These are phyloP conservation scores for Hortiboletus flavorubellus DNA, from an alignment of 768 basidiomycete genomes.

Conservation along the genomic window DNA sequence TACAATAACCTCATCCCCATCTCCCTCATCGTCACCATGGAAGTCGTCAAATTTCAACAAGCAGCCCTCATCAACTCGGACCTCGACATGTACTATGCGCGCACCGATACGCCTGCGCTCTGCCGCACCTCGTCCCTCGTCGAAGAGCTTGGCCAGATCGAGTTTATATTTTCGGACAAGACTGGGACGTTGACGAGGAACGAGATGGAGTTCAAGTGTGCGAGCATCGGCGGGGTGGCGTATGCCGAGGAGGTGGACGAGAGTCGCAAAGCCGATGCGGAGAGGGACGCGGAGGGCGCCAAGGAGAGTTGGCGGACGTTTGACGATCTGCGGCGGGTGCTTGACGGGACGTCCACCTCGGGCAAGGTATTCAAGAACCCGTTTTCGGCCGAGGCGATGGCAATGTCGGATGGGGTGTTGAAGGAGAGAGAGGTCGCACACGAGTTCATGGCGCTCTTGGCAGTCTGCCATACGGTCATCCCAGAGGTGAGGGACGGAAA, in stretches of 20 bases:
- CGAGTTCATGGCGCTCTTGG: slow-evolving; percentile 79
- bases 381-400: slow-evolving; percentile 39
- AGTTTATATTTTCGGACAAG: slow-evolving; percentile 94
- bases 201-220: slow-evolving; percentile 96
- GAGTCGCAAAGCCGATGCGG: slow-evolving; percentile 56
- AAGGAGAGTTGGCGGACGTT: slow-evolving; percentile 75
- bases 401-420: not conserved
- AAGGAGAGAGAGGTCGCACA: slow-evolving; percentile 51
- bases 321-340: slow-evolving; percentile 57
- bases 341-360: slow-evolving; percentile 38
- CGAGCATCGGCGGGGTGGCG: slow-evolving; percentile 81
- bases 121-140: slow-evolving; percentile 98
- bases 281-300: slow-evolving; percentile 39
- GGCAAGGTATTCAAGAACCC: slow-evolving; percentile 43
- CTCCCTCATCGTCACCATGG: slow-evolving; percentile 98
- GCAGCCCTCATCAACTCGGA: slow-evolving; percentile 96
- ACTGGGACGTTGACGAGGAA: slow-evolving; percentile 95
- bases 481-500: slow-evolving; percentile 90
- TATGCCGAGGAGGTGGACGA: slow-evolving; percentile 95
- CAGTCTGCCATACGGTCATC: slow-evolving; percentile 98
- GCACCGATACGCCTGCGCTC: slow-evolving; percentile 92
- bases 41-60: slow-evolving; percentile 98
- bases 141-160: slow-evolving; percentile 97
- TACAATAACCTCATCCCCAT: slow-evolving; percentile 99
- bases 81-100: slow-evolving; percentile 96